Evolutionary conservation across 1,284 basidiomycete species (phyloP).

Genomic region (Ceratobasidium sp.): DNA sequence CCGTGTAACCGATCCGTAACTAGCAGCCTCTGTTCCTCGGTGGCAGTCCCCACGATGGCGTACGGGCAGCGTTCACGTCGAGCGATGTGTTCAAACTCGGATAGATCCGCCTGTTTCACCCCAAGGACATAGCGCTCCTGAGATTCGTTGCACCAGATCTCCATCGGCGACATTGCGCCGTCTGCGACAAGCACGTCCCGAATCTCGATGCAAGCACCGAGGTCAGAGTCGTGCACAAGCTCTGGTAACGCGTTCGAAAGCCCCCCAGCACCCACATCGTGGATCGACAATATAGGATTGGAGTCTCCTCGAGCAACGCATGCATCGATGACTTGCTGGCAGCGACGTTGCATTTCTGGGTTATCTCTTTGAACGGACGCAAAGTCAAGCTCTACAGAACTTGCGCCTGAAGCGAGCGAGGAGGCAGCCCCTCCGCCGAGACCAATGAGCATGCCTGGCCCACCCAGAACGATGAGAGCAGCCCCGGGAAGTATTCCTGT

Average conservation of each 20-base stretch:
- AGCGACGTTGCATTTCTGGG: constrained; percentile 97
- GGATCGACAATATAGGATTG: constrained; percentile 95
- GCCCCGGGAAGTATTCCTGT: constrained; percentile 79
- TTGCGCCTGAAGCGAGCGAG: constrained; percentile 89
- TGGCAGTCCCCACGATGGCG: constrained; percentile 91
- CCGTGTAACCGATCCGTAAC: constrained; percentile 90
- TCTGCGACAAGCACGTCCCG: constrained; percentile 94
- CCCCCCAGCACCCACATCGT: constrained; percentile 98
- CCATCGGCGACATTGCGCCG: constrained; percentile 96
- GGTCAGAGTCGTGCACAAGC: constrained; percentile 92
- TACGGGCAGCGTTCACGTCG: constrained; percentile 93
- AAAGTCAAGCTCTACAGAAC: constrained; percentile 94
- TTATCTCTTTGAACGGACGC: constrained; percentile 98
- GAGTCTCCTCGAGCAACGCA: constrained; percentile 76
- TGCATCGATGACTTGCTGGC: constrained; percentile 97
- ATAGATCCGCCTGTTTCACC: constrained; percentile 69
- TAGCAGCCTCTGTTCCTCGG: constrained; percentile 82
- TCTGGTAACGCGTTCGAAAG: constrained; percentile 97
- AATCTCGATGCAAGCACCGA: constrained; percentile 96
- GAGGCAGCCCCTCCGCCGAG: constrained; percentile 97
- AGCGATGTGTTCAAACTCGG: constrained; percentile 80
- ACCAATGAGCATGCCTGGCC: constrained; percentile 96
- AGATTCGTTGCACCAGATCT: constrained; percentile 99
- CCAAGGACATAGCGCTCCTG: constrained; percentile 99
- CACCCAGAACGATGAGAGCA: constrained; percentile 94